phyloP scores from a whole-genome alignment of 2,329 filamentous ascomycete genomes.

The Phaeosphaeriaceae sp. region DNA sequence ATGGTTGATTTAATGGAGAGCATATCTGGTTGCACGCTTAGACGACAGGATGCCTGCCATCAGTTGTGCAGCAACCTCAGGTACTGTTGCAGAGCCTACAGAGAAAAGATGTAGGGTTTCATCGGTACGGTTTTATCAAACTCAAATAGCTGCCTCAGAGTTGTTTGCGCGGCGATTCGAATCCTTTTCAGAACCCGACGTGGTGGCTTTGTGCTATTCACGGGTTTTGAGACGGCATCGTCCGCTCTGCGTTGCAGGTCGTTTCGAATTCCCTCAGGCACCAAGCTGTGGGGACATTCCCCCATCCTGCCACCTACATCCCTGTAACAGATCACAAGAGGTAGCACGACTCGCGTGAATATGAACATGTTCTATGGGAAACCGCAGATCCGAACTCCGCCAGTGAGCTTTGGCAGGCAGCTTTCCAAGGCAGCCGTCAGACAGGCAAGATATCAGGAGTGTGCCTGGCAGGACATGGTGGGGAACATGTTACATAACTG shows the following conservation, averaged over 20 bases:
- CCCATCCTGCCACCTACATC: slow-evolving; percentile 18
- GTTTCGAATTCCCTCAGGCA: slow-evolving; percentile 35
- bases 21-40: too few relatives aligned
- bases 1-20: too few relatives aligned
- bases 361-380: not conserved
- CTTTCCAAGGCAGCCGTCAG: not conserved
- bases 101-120: not conserved
- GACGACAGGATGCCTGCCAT: too few relatives aligned
- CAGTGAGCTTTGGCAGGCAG: not conserved
- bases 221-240: slow-evolving; percentile 27
- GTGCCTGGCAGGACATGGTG: not conserved
- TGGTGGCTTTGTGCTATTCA: slow-evolving; percentile 1
- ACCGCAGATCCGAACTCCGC: not conserved
- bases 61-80: too few relatives aligned
- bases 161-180: not conserved
- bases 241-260: slow-evolving; percentile 27
- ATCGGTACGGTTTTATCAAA: not conserved
- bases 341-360: not conserved
- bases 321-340: slow-evolving; percentile 10
- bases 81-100: too few relatives aligned
- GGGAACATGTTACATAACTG: slow-evolving; percentile 18
- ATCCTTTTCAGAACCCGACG: not conserved
- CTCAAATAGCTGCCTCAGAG: not conserved
- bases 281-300: slow-evolving; percentile 10
- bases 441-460: not conserved